Evolutionary conservation across 2,329 filamentous ascomycete species (phyloP), one percentile per base, ranked within the genome.

Genomic region (Mycosphaerella arachidis): DNA sequence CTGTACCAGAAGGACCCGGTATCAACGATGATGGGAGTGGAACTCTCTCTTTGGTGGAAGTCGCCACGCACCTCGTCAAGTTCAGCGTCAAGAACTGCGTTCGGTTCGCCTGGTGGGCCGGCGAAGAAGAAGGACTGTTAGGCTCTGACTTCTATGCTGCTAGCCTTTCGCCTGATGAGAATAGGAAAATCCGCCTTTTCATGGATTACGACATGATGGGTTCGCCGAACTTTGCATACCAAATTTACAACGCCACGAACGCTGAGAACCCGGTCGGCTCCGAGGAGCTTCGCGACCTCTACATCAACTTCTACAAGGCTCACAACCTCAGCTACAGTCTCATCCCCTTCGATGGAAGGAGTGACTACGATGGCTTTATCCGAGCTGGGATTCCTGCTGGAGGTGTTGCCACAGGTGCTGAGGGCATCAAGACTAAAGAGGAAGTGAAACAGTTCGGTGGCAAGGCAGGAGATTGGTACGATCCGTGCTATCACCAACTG

Each of bases 21-120:
- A 91, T 92, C 79, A 92, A 92, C 72, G 89, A 92, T 66, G 87
- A 92, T 68, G 89, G 89, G 48, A 87, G 85, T 3, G 89, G 89
- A 55, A 85, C 81, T 37, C 80, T 85, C 61, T 80, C 80, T 18
- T 76, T 86, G 50, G 77, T 88, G 9, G 83, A 84, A 56, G 76
- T 86, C 27, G 85, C 85, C 7, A 80, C 80, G 27, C 79, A 81
- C 78, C 60, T 92, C 79, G 66, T 84, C 80, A 80, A 90, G 53
- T 92, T 89, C 78, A 84, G 86, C 55, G 86, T 89, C 43, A 89
- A 84, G 63, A 89, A 92, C 74, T 83, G 79, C 2, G 83, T 82
- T 8, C 88, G 88, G 71, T 90, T 91, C 30, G 78, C 75, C 7
- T 88, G 83, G 79, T 88, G 85, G 84, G 81, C 83, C 1, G 85